Conservation (phyloP, 768 basidiomycete genomes). For the Megacollybia marginata region DNA sequence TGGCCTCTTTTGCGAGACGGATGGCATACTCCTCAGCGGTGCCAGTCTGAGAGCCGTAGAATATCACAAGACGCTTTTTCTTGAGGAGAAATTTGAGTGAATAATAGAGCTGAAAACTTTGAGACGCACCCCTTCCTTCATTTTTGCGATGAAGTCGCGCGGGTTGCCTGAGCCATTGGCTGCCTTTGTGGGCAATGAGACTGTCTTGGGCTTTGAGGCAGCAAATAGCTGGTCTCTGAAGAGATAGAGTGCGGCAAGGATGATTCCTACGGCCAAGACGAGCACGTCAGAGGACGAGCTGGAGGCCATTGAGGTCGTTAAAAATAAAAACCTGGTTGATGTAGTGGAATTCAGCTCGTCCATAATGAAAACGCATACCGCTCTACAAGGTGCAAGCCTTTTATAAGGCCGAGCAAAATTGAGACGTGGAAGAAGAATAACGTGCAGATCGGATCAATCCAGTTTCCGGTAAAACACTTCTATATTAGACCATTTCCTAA, state of each 20-base stretch:
- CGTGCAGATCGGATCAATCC: too few species aligned
- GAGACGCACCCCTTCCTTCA: slow-evolving; percentile 74
- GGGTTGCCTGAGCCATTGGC: slow-evolving; percentile 76
- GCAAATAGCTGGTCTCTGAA: slow-evolving; percentile 78
- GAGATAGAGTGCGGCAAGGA: slow-evolving; percentile 72
- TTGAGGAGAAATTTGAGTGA: slow-evolving; percentile 24
- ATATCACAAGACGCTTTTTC: slow-evolving; percentile 97
- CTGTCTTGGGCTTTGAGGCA: slow-evolving; percentile 54
- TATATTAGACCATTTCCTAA: too few species aligned
- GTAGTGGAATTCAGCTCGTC: slow-evolving; percentile 3
- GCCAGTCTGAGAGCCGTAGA: slow-evolving; percentile 98
- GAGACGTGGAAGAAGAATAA: too few species aligned
- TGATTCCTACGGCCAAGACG: slow-evolving; percentile 67
- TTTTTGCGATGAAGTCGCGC: slow-evolving; percentile 90
- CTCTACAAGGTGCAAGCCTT: too few species aligned
- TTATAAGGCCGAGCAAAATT: too few species aligned
- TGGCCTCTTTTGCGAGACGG: slow-evolving; percentile 95
- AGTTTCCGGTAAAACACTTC: too few species aligned
- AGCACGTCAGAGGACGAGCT: slow-evolving; percentile 64
- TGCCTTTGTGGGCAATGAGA: slow-evolving; percentile 34
- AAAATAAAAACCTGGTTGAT: slow-evolving; percentile 29
- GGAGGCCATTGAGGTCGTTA: slow-evolving; percentile 43
- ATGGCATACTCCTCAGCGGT: slow-evolving; percentile 98
- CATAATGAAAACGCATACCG: too few species aligned
- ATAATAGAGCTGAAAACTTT: slow-evolving; percentile 3